Evolutionary conservation across 768 basidiomycete species (phyloP).

Genomic region (Rhodosporidiobolus sp.): DNA sequence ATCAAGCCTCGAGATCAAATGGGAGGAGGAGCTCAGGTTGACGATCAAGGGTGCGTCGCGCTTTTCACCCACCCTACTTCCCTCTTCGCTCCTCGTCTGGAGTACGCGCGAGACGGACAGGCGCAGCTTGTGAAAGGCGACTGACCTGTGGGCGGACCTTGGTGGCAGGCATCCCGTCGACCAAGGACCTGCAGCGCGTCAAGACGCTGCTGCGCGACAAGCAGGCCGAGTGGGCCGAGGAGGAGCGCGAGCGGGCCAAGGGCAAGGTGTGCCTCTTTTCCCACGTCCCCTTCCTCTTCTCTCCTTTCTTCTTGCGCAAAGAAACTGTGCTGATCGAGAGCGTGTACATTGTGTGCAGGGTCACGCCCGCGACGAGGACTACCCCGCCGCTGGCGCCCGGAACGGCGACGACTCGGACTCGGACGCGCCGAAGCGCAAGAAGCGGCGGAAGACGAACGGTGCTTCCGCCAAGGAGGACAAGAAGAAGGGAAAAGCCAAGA

Average conservation of each 20-base stretch:
- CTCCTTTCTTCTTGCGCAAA: not conserved
- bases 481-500: not conserved
- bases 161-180: slow-evolving; percentile 64
- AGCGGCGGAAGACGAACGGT: slow-evolving; percentile 40
- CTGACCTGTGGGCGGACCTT: too few species aligned
- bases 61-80: not conserved
- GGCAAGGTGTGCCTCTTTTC: slow-evolving; percentile 56
- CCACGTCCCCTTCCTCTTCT: too few species aligned
- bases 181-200: slow-evolving; percentile 71
- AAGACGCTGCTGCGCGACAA: slow-evolving; percentile 53
- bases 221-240: slow-evolving; percentile 54
- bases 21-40: slow-evolving; percentile 59
- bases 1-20: slow-evolving; percentile 72
- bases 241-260: slow-evolving; percentile 66
- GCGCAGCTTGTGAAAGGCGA: too few species aligned
- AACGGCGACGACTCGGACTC: slow-evolving; percentile 42
- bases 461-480: slow-evolving; percentile 43
- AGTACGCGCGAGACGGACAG: too few species aligned
- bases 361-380: not conserved
- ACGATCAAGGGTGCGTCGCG: slow-evolving; percentile 32
- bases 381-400: not conserved
- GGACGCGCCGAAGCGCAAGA: slow-evolving; percentile 47
- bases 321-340: too few species aligned
- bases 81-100: not conserved
- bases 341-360: not conserved